Base-by-base conservation (phyloP, 176 grass and related monocot species). In the Dendrocalamus sinicus region DNA sequence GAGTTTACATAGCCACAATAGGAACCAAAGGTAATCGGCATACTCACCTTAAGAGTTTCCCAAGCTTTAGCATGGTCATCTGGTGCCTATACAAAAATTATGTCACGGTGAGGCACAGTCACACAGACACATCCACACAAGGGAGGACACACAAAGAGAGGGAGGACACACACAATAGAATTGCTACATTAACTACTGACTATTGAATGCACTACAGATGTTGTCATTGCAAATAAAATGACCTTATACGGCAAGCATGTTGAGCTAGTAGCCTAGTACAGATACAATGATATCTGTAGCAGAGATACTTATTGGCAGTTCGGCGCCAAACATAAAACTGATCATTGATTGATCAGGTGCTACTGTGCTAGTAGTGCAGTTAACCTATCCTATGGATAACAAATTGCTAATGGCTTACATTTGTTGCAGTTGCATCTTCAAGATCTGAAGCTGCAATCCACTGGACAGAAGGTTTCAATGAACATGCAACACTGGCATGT, bases 371-470 rank as follows among this genome's bases (percentile, higher is more conserved):
- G 4, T 84, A 43, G 14, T 75, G 11, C 35, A 73, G 1, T 24
- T 52, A 20, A 30, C 37, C 4, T 66, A 57, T 86, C 20, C 22
- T 84, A 54, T n/a, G 39, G 47, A 70, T 3, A 84, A 67, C 23
- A 62, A 32, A 71, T 71, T 80, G 54, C 5, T 77, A 70, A 70
- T 4, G 6, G 17, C 79, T 93, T 95, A 98, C 93, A 75, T 26
- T 67, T 92, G 43, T 63, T 86, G 90, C 93, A 86, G 89, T 86
- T 75, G 88, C 88, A 92, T 96, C 93, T 92, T 98, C 96, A 53
- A 98, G 96, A 85, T 98, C 96, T 82, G 93, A 98, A 83, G 93
- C 93, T 84, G 91, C 88, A 76, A 98, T 93, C 93, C 96, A 98
- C 91, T 98, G 87, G 81, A 98, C 86, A 41, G 88, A 94, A 79